Evolutionary conservation across 495 filamentous ascomycete genomes (phyloP).

Genomic region (Margaritispora aquatica): DNA sequence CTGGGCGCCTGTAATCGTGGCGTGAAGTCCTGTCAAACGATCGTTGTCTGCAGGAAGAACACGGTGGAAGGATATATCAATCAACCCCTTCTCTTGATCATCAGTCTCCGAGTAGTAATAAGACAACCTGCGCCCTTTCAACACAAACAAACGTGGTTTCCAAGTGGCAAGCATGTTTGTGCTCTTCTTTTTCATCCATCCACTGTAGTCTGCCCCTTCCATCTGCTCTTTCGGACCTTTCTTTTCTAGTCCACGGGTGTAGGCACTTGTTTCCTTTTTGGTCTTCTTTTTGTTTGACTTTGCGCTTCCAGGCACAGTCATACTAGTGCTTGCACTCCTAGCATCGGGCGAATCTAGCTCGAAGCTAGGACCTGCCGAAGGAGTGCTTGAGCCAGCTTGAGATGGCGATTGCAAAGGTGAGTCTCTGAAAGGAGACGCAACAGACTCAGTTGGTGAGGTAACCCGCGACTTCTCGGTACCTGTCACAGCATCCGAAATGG

Average conservation of each 20-base stretch:
- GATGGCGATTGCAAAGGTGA: conserved; percentile 61
- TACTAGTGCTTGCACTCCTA: conserved; percentile 44
- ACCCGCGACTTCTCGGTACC: conserved; percentile 52
- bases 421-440: conserved; percentile 52
- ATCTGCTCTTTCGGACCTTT: conserved; percentile 81
- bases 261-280: conserved; percentile 93
- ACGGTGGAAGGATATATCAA: conserved; percentile 94
- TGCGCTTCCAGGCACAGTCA: conserved; percentile 32
- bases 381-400: conserved; percentile 78
- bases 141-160: conserved; percentile 90
- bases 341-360: conserved; percentile 69
- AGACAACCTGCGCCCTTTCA: conserved; percentile 82
- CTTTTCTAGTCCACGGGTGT: conserved; percentile 78
- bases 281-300: conserved; percentile 44
- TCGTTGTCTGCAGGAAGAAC: conserved; percentile 95
- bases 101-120: conserved; percentile 97
- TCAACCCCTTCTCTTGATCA: conserved; percentile 85
- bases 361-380: conserved; percentile 73
- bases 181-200: conserved; percentile 99
- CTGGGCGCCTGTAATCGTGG: conserved; percentile 81
- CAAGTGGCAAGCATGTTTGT: conserved; percentile 93
- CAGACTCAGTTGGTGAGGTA: conserved; percentile 38
- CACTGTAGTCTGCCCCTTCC: conserved; percentile 81
- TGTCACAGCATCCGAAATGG: conserved; percentile 74
- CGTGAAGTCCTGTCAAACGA: conserved; percentile 80